phyloP scores from a whole-genome alignment of 192 early-diverging fungal genomes.

The Podila clonocystis region DNA sequence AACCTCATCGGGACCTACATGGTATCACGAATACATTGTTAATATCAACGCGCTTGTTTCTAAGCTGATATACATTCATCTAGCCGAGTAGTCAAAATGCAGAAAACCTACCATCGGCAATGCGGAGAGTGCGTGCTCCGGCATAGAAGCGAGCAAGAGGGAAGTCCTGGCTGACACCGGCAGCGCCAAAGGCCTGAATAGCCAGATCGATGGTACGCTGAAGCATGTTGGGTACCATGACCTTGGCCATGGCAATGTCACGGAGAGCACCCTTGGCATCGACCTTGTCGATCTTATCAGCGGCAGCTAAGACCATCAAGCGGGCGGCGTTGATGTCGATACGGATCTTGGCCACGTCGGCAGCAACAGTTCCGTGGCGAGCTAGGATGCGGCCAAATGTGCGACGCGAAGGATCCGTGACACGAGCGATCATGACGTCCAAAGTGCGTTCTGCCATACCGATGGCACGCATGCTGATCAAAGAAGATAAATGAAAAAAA shows the following conservation, averaged over 20 bases:
- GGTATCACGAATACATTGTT: too few relatives aligned
- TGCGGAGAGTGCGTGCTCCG: constrained; percentile 80
- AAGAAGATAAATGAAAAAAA: background rate
- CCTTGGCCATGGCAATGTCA: constrained; percentile 98
- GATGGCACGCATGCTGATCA: constrained; percentile 84
- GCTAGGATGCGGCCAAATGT: constrained; percentile 91
- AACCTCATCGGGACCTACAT: constrained; percentile 82
- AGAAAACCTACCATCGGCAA: constrained; percentile 79
- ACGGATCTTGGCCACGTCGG: constrained; percentile 86
- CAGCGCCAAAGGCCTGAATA: constrained; percentile 94
- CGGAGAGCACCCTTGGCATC: constrained; percentile 91
- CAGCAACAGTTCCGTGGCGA: constrained; percentile 84
- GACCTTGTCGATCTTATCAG: constrained; percentile 88
- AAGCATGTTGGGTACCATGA: constrained; percentile 83
- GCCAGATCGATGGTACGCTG: constrained; percentile 87
- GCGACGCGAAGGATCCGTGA: constrained; percentile 78
- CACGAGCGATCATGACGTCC: constrained; percentile 84
- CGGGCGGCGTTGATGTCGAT: constrained; percentile 93
- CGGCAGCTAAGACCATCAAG: constrained; percentile 93
- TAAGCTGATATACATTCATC: background rate
- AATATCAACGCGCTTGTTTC: constrained; percentile 10
- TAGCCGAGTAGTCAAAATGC: constrained; percentile 9
- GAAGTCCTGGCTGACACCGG: constrained; percentile 88
- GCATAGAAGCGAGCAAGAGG: constrained; percentile 88
- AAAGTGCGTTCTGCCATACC: constrained; percentile 94